These are phyloP conservation scores for Diplodia scrobiculata DNA, from an alignment of 2,329 filamentous ascomycete species.

Conservation along the genomic window DNA sequence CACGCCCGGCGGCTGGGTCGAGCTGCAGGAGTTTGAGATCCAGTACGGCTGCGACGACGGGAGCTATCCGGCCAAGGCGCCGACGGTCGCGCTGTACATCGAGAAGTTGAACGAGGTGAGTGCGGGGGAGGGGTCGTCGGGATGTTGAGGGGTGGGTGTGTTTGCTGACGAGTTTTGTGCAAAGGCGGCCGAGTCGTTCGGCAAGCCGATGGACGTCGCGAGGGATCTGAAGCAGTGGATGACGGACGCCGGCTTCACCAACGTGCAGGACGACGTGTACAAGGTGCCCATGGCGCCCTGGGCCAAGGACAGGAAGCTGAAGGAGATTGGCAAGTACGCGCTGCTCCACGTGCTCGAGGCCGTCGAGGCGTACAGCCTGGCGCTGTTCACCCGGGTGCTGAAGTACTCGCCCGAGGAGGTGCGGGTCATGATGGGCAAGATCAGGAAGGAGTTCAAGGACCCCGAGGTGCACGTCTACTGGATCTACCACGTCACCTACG, in stretches of 20 bases:
- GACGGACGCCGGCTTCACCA: conserved; percentile 56
- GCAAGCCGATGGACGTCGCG: conserved; percentile 45
- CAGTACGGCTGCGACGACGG: conserved; percentile 21
- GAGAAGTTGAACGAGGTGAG: conserved; percentile 5
- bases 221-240: conserved; percentile 48
- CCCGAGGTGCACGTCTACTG: conserved; percentile 9
- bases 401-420: conserved; percentile 25
- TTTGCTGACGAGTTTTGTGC: conserved; percentile 27
- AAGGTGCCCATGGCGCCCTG: conserved; percentile 36
- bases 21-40: conserved; percentile 43
- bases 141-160: background rate
- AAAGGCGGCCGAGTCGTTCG: conserved; percentile 29
- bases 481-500: conserved; percentile 18
- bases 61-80: conserved; percentile 34
- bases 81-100: conserved; percentile 33
- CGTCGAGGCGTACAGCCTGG: conserved; percentile 44
- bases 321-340: conserved; percentile 42
- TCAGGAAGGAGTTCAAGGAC: conserved; percentile 18
- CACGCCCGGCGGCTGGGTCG: conserved; percentile 53
- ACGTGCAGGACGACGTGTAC: conserved; percentile 52
- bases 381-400: conserved; percentile 38
- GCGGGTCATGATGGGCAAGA: conserved; percentile 16
- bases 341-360: conserved; percentile 42
- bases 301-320: conserved; percentile 39
- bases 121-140: rapidly evolving